These are phyloP conservation scores for Pinus taeda DNA, from an alignment of 75 land plant species.

Conservation along the genomic window DNA sequence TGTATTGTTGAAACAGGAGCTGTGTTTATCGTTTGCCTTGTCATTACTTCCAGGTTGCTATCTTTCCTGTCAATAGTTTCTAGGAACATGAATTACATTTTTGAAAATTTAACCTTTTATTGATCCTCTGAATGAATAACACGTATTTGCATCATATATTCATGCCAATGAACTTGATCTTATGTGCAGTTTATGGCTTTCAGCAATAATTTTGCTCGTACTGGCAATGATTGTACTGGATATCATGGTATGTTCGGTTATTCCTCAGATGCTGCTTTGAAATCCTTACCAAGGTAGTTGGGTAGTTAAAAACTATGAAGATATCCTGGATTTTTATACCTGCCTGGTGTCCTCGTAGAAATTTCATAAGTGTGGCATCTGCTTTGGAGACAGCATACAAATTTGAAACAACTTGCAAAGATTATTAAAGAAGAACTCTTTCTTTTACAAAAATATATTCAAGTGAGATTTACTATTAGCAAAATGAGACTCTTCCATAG, in stretches of 20 bases:
- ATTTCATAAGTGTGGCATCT: no score
- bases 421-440: no score
- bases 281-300: background rate
- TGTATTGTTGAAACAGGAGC: slow-evolving; percentile 48
- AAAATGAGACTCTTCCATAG: no score
- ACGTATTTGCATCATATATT: no score
- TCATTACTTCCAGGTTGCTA: slow-evolving; percentile 70
- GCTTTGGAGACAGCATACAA: no score
- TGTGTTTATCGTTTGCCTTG: slow-evolving; percentile 81
- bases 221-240: slow-evolving; percentile 82
- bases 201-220: slow-evolving; percentile 64
- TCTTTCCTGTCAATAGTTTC: background rate
- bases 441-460: no score
- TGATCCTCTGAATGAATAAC: no score
- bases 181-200: slow-evolving; percentile 75
- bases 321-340: background rate
- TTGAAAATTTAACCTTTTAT: background rate
- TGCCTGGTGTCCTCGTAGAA: background rate
- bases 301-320: background rate
- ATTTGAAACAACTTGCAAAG: no score
- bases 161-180: background rate
- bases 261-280: background rate
- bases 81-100: background rate
- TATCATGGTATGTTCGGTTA: slow-evolving; percentile 57
- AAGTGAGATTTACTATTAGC: no score